Conservation (phyloP, 805 yeast genomes). For the Yarrowia yakushimensis region DNA sequence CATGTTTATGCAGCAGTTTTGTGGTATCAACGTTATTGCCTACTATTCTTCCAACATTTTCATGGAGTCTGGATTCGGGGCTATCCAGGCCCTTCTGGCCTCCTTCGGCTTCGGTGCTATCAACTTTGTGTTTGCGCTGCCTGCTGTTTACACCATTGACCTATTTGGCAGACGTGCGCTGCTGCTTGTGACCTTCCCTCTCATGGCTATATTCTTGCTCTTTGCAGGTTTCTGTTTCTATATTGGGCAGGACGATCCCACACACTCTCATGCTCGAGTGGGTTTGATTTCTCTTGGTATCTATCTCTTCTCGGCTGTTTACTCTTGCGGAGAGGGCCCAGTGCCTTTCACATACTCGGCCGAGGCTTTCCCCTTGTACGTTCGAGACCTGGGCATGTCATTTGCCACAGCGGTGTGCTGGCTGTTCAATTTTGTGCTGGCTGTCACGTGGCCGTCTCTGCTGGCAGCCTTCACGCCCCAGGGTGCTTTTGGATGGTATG, state of each 20-base stretch:
- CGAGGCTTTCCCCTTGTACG: constrained; percentile 74
- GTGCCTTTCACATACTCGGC: constrained; percentile 88
- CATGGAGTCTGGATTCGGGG: constrained; percentile 59
- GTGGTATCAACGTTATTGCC: constrained; percentile 89
- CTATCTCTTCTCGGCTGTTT: constrained; percentile 66
- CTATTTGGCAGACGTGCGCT: constrained; percentile 67
- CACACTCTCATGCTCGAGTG: constrained; percentile 43
- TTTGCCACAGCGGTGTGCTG: constrained; percentile 62
- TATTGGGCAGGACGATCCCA: constrained; percentile 47
- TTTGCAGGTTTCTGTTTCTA: constrained; percentile 62
- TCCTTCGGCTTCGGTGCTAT: constrained; percentile 85
- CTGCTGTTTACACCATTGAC: constrained; percentile 78
- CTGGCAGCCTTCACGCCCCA: constrained; percentile 63
- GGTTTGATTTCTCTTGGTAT: constrained; percentile 72
- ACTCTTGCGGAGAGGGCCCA: constrained; percentile 85
- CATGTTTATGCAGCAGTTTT: constrained; percentile 88
- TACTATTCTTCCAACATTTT: constrained; percentile 79
- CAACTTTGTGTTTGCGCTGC: constrained; percentile 78
- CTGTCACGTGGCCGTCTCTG: constrained; percentile 78
- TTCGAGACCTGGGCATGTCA: constrained; percentile 78
- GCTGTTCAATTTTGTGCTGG: constrained; percentile 56
- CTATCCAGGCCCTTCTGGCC: constrained; percentile 63
- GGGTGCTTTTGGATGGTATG: constrained; percentile 88
- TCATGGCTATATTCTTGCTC: constrained; percentile 54
- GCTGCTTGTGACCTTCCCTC: constrained; percentile 56